Evolutionary conservation across 768 basidiomycete genomes (phyloP), one percentile per base, ranked within the genome.

Genomic region (Mycena epipterygia): DNA sequence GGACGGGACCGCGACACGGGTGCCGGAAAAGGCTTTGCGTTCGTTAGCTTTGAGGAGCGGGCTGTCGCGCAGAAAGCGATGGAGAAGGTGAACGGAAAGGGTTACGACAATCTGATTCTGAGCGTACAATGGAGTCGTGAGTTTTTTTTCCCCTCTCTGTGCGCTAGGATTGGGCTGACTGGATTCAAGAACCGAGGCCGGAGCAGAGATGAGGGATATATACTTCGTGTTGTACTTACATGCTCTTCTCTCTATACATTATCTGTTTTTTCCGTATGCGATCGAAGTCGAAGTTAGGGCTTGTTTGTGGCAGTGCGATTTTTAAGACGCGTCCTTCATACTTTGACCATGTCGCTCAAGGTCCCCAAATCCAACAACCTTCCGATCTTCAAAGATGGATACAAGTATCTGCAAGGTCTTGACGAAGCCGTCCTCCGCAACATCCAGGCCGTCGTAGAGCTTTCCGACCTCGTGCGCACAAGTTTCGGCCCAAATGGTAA

Each of bases 391-490:
- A 98, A 98, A 81, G 95, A 98, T 35, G 97, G 97, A 29, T 96
- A 95, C 89, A 98, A 97, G 92, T 91, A 95, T 78, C 83, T 95
- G 41, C 89, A 91, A 82, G 97, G 97, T 1, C 86, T 99, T 67
- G 97, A 99, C 79, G 97, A 99, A 77, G 96, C 97, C n/a, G 93
- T 99, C 37, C 85, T 99, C 73, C 89, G 97, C 73, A 98, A 98
- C 84, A 97, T 98, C 76, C 91, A 95, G 77, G 98, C 98, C 13
- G 95, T 99, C n/a, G 87, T 91, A 51, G 97, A 99, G 79, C 87
- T 99, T 46, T 94, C 95, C 37, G 92, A 98, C 84, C 94, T 98
- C 72, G 95, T 99, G 53, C 88, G 97, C 75, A 98, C 98, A 46
- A 96, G 95, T 82, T 98, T 97, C 79, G 96, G 96, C 29, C 96